These are phyloP conservation scores for Dendrobium catenatum DNA, from an alignment of 106 monocot species.

Conservation along the genomic window DNA sequence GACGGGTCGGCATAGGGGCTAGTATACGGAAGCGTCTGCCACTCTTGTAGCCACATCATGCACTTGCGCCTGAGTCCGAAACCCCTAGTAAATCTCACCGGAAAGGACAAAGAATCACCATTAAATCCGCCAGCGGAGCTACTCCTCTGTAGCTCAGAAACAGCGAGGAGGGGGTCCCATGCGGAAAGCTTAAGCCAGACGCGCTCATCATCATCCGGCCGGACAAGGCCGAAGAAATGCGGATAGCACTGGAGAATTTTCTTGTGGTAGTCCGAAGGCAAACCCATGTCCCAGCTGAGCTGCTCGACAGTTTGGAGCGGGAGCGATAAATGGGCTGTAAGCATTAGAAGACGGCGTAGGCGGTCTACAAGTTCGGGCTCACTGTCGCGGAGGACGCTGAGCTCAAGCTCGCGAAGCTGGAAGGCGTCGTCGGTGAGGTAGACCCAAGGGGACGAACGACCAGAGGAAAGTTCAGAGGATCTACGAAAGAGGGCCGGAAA, in stretches of 20 bases:
- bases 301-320: slow-evolving; percentile 66
- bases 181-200: slow-evolving; percentile 46
- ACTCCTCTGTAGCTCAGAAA: slow-evolving; percentile 46
- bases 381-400: slow-evolving; percentile 7
- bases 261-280: slow-evolving; percentile 33
- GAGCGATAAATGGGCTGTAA: slow-evolving; percentile 31
- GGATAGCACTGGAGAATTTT: slow-evolving; percentile 41
- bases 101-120: slow-evolving; percentile 36
- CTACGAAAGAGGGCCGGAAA: slow-evolving; percentile 55
- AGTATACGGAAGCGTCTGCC: slow-evolving; percentile 71
- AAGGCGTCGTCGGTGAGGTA: slow-evolving; percentile 41
- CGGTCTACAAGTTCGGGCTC: slow-evolving; percentile 55
- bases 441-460: slow-evolving; percentile 19
- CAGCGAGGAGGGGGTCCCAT: slow-evolving; percentile 47
- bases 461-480: not conserved
- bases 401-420: slow-evolving; percentile 31
- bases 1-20: slow-evolving; percentile 56
- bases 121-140: not conserved
- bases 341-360: slow-evolving; percentile 63
- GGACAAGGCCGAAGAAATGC: slow-evolving; percentile 27
- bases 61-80: slow-evolving; percentile 65
- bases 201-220: slow-evolving; percentile 32
- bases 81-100: slow-evolving; percentile 62
- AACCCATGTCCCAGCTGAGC: slow-evolving; percentile 73
- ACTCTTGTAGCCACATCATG: slow-evolving; percentile 68